phyloP scores from a whole-genome alignment of 257 asterid species.

The Solanum megistacrolobum region DNA sequence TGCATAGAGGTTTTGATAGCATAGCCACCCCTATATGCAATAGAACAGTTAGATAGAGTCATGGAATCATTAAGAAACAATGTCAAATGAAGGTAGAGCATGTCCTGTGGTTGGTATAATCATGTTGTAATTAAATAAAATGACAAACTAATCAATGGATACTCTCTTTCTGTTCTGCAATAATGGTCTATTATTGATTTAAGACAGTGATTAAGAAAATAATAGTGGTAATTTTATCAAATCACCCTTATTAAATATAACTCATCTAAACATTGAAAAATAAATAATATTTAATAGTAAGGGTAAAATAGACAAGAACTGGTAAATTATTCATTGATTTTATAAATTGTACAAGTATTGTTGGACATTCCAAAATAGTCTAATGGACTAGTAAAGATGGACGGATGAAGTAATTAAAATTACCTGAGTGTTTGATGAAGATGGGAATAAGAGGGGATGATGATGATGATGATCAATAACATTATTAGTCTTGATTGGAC shows the following conservation, averaged over 20 bases:
- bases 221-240: background rate
- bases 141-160: background rate
- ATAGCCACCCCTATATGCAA: background rate
- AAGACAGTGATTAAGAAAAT: too few relatives aligned
- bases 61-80: background rate
- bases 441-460: background rate
- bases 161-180: background rate
- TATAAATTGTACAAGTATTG: background rate
- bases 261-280: background rate
- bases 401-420: background rate
- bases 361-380: too few relatives aligned
- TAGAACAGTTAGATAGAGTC: background rate
- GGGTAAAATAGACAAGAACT: background rate
- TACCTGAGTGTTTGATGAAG: background rate
- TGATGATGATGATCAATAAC: background rate
- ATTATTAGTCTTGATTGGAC: background rate
- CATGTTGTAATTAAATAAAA: background rate
- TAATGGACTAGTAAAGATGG: too few relatives aligned
- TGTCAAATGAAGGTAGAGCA: background rate
- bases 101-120: background rate
- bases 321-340: background rate
- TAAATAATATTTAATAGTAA: too few relatives aligned
- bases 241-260: too few relatives aligned
- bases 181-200: too few relatives aligned
- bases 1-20: background rate